Evolutionary conservation across 2,329 filamentous ascomycete genomes (phyloP).

Genomic region (Corinectria fuckeliana): DNA sequence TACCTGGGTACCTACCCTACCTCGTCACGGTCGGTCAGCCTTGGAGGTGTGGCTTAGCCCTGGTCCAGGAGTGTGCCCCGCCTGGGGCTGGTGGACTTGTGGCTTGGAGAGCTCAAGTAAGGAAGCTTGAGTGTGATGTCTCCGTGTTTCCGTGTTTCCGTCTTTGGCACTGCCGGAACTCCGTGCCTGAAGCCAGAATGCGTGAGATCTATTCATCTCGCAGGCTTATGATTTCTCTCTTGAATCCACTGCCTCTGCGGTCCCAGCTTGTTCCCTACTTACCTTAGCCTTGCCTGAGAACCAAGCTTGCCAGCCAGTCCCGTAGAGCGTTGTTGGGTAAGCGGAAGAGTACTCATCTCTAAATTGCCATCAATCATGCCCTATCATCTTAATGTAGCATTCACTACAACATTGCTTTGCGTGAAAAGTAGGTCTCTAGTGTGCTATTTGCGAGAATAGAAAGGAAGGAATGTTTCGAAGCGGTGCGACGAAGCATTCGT

Average conservation of each 20-base stretch:
- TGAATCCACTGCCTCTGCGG: background rate
- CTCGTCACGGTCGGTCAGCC: conserved; percentile 40
- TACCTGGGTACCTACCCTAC: too few relatives aligned
- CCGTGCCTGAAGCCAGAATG: background rate
- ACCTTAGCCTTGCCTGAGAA: background rate
- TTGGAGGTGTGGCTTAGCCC: conserved; percentile 40
- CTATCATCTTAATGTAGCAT: too few relatives aligned
- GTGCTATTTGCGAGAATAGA: background rate
- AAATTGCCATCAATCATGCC: background rate
- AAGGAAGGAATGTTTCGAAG: background rate
- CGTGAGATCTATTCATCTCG: background rate
- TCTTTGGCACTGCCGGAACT: background rate
- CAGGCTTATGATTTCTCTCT: background rate
- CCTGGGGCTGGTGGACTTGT: conserved; percentile 19
- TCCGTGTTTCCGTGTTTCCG: background rate
- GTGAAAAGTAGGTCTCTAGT: too few relatives aligned
- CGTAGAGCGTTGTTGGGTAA: conserved; percentile 3
- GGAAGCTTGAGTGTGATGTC: conserved; percentile 27
- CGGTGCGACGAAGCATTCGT: background rate
- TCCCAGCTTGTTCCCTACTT: background rate
- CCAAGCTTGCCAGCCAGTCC: background rate
- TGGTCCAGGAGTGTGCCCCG: conserved; percentile 30
- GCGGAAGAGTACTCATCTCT: background rate
- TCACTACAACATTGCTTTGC: background rate
- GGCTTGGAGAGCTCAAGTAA: conserved; percentile 30